Evolutionary conservation across 129 eudicot genomes (phyloP).

Genomic region (Calendula officinalis): DNA sequence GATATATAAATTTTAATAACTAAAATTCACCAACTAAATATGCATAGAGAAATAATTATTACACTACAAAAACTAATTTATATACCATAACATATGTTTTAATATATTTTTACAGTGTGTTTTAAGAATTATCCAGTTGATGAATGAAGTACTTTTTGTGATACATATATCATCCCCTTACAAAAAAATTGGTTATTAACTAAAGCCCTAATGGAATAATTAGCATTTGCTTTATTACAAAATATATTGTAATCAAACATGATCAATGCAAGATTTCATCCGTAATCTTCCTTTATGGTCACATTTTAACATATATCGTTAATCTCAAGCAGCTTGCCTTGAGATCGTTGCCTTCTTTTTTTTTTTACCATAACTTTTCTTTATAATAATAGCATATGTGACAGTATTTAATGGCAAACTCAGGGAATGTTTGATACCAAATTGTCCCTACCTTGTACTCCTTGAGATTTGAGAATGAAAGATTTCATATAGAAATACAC

Average conservation of each 20-base stretch:
- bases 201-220: too few species aligned
- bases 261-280: neutral
- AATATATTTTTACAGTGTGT: too few species aligned
- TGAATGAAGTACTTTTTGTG: too few species aligned
- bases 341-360: conserved; percentile 47
- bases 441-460: conserved; percentile 29
- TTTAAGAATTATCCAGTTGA: too few species aligned
- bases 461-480: conserved; percentile 27
- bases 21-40: too few species aligned
- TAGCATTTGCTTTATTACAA: neutral
- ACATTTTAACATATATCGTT: neutral
- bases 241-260: neutral
- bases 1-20: too few species aligned
- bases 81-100: too few species aligned
- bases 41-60: too few species aligned
- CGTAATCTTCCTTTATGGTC: neutral
- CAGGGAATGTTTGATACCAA: conserved; percentile 81
- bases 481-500: conserved; percentile 34
- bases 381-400: conserved; percentile 37
- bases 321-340: conserved; percentile 31
- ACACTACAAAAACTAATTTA: too few species aligned
- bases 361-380: neutral
- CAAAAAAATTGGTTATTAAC: too few species aligned
- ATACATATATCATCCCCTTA: too few species aligned
- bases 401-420: conserved; percentile 60